These are phyloP conservation scores for Neonothopanus nambi DNA, from an alignment of 1,284 basidiomycete genomes.

Conservation along the genomic window DNA sequence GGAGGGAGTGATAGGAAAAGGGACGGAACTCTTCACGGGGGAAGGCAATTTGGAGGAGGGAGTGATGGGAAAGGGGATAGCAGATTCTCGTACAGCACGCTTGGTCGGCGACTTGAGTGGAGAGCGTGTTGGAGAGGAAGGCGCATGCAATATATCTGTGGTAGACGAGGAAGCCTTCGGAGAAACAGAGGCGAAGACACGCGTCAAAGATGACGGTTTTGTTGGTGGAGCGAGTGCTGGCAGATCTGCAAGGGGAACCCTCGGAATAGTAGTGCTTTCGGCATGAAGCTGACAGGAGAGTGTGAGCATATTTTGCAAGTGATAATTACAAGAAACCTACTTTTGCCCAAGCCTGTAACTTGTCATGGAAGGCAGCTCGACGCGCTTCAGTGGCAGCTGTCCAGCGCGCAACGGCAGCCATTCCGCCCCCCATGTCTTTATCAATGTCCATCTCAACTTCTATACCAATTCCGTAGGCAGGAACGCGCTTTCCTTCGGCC, in stretches of 20 bases:
- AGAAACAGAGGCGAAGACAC: slow-evolving; percentile 67
- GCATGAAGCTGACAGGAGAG: slow-evolving; percentile 47
- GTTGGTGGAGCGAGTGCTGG: slow-evolving; percentile 50
- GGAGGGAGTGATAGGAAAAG: slow-evolving; percentile 49
- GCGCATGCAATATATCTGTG: slow-evolving; percentile 33
- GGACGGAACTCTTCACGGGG: slow-evolving; percentile 42
- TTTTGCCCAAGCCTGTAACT: slow-evolving; percentile 64
- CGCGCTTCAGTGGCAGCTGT: slow-evolving; percentile 66
- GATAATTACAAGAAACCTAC: slow-evolving; percentile 35
- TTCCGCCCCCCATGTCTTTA: slow-evolving; percentile 73
- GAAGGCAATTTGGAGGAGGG: slow-evolving; percentile 38
- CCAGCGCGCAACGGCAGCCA: slow-evolving; percentile 84
- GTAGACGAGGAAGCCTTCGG: slow-evolving; percentile 55
- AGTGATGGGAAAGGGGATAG: slow-evolving; percentile 52
- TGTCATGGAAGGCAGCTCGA: slow-evolving; percentile 54
- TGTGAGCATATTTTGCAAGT: neutral
- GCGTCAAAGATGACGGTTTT: slow-evolving; percentile 69
- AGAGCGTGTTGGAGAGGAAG: slow-evolving; percentile 45
- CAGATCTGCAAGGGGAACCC: slow-evolving; percentile 64
- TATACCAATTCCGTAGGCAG: slow-evolving; percentile 80
- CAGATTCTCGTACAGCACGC: slow-evolving; percentile 40
- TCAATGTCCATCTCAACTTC: slow-evolving; percentile 83
- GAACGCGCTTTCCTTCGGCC: slow-evolving; percentile 60
- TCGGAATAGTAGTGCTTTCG: slow-evolving; percentile 44
- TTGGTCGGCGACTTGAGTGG: slow-evolving; percentile 47